phyloP scores from a whole-genome alignment of 306 rosid species.

The Trifolium repens region DNA sequence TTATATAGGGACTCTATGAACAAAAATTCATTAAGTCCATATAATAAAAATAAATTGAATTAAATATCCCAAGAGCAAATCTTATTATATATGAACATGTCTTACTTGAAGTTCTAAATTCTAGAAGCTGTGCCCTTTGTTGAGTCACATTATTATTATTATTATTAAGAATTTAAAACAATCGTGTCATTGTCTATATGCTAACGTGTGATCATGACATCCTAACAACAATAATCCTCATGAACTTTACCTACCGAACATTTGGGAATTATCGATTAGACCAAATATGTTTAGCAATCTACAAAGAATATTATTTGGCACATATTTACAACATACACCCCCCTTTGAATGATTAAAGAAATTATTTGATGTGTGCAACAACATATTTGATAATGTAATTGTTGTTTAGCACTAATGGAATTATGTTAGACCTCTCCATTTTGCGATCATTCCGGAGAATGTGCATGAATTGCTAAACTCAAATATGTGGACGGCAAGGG shows the following conservation, averaged over 20 bases:
- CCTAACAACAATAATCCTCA: constrained; percentile 44
- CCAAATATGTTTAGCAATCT: constrained; percentile 18
- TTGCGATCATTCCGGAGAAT: constrained; percentile 33
- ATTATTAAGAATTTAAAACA: constrained; percentile 29
- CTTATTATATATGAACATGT: neutral
- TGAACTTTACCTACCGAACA: constrained; percentile 41
- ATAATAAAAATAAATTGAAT: neutral
- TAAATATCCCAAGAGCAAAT: neutral
- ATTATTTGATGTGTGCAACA: constrained; percentile 33
- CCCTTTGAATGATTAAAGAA: constrained; percentile 21
- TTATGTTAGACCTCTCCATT: constrained; percentile 26
- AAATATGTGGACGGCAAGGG: constrained; percentile 43
- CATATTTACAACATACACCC: constrained; percentile 10
- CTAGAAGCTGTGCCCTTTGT: constrained; percentile 51
- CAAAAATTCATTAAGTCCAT: neutral
- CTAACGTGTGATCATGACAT: constrained; percentile 59
- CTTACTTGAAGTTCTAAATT: constrained; percentile 28
- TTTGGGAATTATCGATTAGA: constrained; percentile 11
- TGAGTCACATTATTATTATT: constrained; percentile 18
- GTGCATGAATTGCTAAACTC: constrained; percentile 30
- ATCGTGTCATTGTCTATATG: constrained; percentile 44
- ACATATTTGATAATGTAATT: constrained; percentile 40
- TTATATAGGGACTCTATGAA: constrained; percentile 5
- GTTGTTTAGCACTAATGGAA: constrained; percentile 33
- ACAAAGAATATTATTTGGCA: constrained; percentile 24